These are phyloP conservation scores for Tulasnella sp. DNA, from an alignment of 768 basidiomycete genomes.

Conservation along the genomic window DNA sequence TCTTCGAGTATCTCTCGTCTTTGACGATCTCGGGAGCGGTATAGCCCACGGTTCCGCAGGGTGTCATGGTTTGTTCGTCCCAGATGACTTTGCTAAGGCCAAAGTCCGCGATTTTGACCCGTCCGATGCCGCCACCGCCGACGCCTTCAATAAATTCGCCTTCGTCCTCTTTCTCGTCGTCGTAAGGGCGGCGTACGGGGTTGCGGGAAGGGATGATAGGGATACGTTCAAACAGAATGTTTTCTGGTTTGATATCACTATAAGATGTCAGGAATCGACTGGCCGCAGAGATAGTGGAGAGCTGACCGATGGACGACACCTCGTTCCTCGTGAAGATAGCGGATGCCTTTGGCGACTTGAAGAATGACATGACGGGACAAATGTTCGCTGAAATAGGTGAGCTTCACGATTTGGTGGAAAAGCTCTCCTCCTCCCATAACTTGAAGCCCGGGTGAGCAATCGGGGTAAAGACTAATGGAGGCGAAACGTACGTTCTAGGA, in stretches of 20 bases:
- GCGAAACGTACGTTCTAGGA: slow-evolving; percentile 60
- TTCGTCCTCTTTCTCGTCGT: slow-evolving; percentile 98
- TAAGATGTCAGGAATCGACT: not conserved
- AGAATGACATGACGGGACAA: slow-evolving; percentile 95
- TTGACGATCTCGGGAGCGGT: slow-evolving; percentile 99
- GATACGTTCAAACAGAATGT: slow-evolving; percentile 85
- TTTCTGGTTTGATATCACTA: slow-evolving; percentile 96
- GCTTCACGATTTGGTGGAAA: slow-evolving; percentile 97
- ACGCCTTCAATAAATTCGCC: slow-evolving; percentile 87
- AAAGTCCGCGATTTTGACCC: slow-evolving; percentile 98
- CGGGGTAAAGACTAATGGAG: not conserved
- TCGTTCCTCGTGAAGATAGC: slow-evolving; percentile 92
- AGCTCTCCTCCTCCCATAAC: slow-evolving; percentile 97
- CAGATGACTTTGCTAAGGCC: slow-evolving; percentile 95
- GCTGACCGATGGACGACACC: slow-evolving; percentile 88
- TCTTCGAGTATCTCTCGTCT: slow-evolving; percentile 92
- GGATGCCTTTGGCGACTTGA: slow-evolving; percentile 88
- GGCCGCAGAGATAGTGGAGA: not conserved
- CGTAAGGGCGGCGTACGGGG: slow-evolving; percentile 69
- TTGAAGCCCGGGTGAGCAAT: slow-evolving; percentile 24
- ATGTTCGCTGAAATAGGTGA: slow-evolving; percentile 96
- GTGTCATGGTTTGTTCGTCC: slow-evolving; percentile 98
- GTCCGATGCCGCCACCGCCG: slow-evolving; percentile 94
- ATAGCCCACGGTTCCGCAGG: slow-evolving; percentile 99
- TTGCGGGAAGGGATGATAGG: slow-evolving; percentile 78